These are phyloP conservation scores for Rhizopus stolonifer DNA, from an alignment of 371 early-diverging fungal species.

Conservation along the genomic window DNA sequence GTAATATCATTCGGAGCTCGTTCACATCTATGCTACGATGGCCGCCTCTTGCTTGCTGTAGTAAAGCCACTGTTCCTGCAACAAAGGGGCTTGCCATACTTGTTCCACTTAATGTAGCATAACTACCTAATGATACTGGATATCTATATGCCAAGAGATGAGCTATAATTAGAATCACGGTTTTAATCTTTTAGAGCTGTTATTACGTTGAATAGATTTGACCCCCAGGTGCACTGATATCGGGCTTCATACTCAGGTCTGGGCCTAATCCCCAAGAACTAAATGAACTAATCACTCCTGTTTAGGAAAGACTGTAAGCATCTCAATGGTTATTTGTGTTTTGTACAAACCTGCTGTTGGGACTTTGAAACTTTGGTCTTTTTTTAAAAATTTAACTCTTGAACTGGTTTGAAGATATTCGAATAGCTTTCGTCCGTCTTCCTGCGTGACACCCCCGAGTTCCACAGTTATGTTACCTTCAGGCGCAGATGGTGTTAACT, in stretches of 20 bases:
- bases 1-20: slow-evolving; percentile 34
- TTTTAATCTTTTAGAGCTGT: neutral
- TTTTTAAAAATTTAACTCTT: slow-evolving; percentile 16
- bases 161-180: neutral
- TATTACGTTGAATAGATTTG: slow-evolving; percentile 69
- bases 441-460: slow-evolving; percentile 39
- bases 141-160: slow-evolving; percentile 20
- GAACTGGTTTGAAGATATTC: slow-evolving; percentile 1
- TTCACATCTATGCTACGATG: slow-evolving; percentile 18
- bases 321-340: neutral
- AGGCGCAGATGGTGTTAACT: slow-evolving; percentile 28
- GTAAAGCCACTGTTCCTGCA: slow-evolving; percentile 67
- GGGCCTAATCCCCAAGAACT: slow-evolving; percentile 74
- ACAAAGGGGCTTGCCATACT: slow-evolving; percentile 78
- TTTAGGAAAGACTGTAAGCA: neutral
- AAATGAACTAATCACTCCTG: slow-evolving; percentile 32
- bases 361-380: slow-evolving; percentile 25
- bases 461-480: slow-evolving; percentile 29
- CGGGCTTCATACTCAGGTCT: slow-evolving; percentile 71
- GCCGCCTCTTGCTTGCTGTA: slow-evolving; percentile 35
- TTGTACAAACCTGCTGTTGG: slow-evolving; percentile 33
- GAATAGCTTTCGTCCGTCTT: slow-evolving; percentile 38
- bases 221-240: slow-evolving; percentile 72
- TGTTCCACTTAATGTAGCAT: slow-evolving; percentile 56
- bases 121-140: slow-evolving; percentile 32